Base-by-base conservation (phyloP, 2,329 filamentous ascomycete species). In the Venturia pyrina region DNA sequence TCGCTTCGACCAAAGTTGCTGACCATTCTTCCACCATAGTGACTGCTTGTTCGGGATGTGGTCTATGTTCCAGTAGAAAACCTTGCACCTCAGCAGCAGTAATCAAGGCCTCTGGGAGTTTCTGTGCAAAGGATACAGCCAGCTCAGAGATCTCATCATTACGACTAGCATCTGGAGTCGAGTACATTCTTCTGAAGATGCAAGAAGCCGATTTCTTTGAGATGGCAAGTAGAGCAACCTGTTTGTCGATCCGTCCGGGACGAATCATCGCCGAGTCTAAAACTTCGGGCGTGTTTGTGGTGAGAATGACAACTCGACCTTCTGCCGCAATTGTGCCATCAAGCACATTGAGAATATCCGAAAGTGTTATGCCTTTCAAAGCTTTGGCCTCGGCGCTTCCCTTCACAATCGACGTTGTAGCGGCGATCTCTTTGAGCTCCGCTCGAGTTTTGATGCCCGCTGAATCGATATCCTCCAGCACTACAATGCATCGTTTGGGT, bases 381-480 rank as follows among this genome's bases (percentile, higher is more conserved):
- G 34, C 32, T n/a, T 21, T 28, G 21, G 19, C 21, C 5, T 41
- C 56, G 10, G 24, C 40, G 21, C 28, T 44, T 13, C 37, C 37
- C 24, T 53, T 40, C 24, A 21, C 32, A 5, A 21, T 21, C 32
- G 10, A 6, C 13, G 37, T 64, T 28, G 43, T 34, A 15, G 19
- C 11, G 21, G 32, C 41, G 5, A 46, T 28, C 15, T 43, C 5
- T 43, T 65, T 43, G 50, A 57, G 40, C 50, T 56, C 63, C 19
- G 4, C 34, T 32, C 41, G 21, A 41, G 40, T 65, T 28, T 50
- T 50, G 17, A 50, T 43, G 6, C 48, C 67, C 63, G 44, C 69
- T 67, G 53, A 69, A 2, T 92, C 89, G 65, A 92, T 89, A 69
- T 92, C 89, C 73, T 91, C 89, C 2, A 92, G 82, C 1, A 92